These are phyloP conservation scores for Suhomyces bokatorum DNA, from an alignment of 1,139 yeast species.

Conservation along the genomic window DNA sequence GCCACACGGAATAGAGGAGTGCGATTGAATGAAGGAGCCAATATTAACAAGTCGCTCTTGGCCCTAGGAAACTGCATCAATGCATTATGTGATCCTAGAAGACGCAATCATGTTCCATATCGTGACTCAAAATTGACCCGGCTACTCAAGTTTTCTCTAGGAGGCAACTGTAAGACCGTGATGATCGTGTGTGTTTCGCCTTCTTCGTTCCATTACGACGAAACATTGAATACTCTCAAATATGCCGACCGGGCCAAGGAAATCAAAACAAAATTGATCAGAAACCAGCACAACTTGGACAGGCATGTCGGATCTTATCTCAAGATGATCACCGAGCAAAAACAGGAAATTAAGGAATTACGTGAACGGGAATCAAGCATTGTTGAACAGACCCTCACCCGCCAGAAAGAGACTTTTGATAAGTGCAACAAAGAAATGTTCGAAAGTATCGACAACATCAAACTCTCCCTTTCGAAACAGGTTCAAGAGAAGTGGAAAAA, in stretches of 20 bases:
- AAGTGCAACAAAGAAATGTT: constrained; percentile 40
- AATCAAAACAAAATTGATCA: constrained; percentile 74
- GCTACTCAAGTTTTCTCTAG: constrained; percentile 82
- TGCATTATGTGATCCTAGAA: constrained; percentile 76
- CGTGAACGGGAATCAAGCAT: constrained; percentile 53
- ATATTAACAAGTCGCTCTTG: constrained; percentile 80
- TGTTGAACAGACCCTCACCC: constrained; percentile 35
- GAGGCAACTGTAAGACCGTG: constrained; percentile 91
- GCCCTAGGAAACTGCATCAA: constrained; percentile 94
- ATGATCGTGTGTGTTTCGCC: constrained; percentile 96
- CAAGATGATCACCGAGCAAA: constrained; percentile 83
- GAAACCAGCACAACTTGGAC: constrained; percentile 76
- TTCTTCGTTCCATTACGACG: constrained; percentile 82
- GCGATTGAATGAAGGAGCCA: constrained; percentile 85
- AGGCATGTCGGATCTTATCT: constrained; percentile 87
- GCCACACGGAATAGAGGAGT: constrained; percentile 83
- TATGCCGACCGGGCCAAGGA: constrained; percentile 91
- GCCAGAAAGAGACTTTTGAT: constrained; percentile 31
- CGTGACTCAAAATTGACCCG: constrained; percentile 88
- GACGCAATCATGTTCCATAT: constrained; percentile 79
- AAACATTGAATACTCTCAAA: constrained; percentile 83
- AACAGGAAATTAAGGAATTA: constrained; percentile 71
- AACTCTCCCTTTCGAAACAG: constrained; percentile 40
- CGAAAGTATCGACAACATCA: constrained; percentile 42
- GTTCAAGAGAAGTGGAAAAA: constrained; percentile 48